Evolutionary conservation across 2,329 filamentous ascomycete genomes (phyloP).

Genomic region (Aspergillus arachidicola): DNA sequence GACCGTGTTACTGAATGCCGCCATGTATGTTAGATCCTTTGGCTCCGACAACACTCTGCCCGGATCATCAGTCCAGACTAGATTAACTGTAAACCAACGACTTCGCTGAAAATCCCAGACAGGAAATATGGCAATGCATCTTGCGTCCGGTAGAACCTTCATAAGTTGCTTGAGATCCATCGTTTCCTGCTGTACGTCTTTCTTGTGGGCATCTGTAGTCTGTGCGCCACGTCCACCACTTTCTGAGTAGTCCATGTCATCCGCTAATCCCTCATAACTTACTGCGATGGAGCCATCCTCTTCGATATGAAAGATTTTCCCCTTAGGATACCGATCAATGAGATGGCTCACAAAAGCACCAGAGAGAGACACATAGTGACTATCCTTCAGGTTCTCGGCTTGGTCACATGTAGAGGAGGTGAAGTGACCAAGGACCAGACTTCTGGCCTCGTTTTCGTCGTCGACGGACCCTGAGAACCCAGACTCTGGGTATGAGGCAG

Average conservation of each 20-base stretch:
- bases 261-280: constrained; percentile 23
- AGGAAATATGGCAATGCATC: constrained; percentile 29
- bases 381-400: neutral
- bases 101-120: constrained; percentile 32
- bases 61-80: constrained; percentile 25
- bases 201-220: constrained; percentile 7
- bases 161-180: constrained; percentile 19
- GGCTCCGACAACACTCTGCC: constrained; percentile 21
- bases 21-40: constrained; percentile 26
- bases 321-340: constrained; percentile 22
- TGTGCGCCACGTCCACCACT: neutral
- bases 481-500: neutral
- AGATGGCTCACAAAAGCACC: constrained; percentile 21
- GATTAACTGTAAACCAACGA: constrained; percentile 26
- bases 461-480: neutral
- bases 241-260: constrained; percentile 12
- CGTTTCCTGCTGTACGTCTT: constrained; percentile 14
- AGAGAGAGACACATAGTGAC: constrained; percentile 10
- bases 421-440: constrained; percentile 16
- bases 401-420: constrained; percentile 15
- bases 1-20: constrained; percentile 29
- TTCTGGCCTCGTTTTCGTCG: neutral
- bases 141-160: constrained; percentile 16
- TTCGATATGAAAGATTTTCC: constrained; percentile 27
- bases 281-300: constrained; percentile 23